Evolutionary conservation across 2,329 filamentous ascomycete genomes (phyloP), one percentile per base, ranked within the genome.

Genomic region (Aspergillus aculeatus): DNA sequence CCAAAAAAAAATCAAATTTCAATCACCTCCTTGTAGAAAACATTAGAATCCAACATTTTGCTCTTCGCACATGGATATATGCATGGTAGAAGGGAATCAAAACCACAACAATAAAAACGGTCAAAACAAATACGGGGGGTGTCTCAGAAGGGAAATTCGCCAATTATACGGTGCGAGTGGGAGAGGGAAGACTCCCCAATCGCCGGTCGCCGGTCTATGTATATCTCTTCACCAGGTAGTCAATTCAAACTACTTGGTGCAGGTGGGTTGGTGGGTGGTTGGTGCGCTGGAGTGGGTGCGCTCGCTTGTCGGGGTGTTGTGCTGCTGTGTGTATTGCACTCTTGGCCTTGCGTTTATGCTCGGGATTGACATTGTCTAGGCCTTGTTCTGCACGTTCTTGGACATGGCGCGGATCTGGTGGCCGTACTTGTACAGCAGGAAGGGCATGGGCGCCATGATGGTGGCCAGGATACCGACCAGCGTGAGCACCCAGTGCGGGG

Each of bases 401-500:
- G 32, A 41, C 51, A 53, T 53, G 35, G 51, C 35, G 14, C 51
- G 51, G 23, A 53, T 53, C 9, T n/a, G 51, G 21, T 29, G 23
- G 9, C 51, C 51, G 16, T 53, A 53, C 21, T 41, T 35, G 35
- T 44, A 26, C 9, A 53, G 35, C 23, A 53, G n/a, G 16, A 53
- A 53, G 16, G 51, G 51, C 51, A 53, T 26, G 5, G 51, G 51
- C 2, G 51, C 51, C 51, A 53, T 53, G 9, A 53, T 53, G 10
- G 51, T 53, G 14, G 51, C 35, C 35, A 53, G 31, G 35, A 53
- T 53, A 19, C 51, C 51, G 21, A 53, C 51, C 51, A 53, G 38
- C 26, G 51, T 53, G 51, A 53, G 51, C n/a, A 53, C 51, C 51
- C 51, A 53, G 51, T 53, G 51, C 0, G 51, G 51, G 26, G 51